Evolutionary conservation across 306 rosid species (phyloP).

Genomic region (Quercus suber): DNA sequence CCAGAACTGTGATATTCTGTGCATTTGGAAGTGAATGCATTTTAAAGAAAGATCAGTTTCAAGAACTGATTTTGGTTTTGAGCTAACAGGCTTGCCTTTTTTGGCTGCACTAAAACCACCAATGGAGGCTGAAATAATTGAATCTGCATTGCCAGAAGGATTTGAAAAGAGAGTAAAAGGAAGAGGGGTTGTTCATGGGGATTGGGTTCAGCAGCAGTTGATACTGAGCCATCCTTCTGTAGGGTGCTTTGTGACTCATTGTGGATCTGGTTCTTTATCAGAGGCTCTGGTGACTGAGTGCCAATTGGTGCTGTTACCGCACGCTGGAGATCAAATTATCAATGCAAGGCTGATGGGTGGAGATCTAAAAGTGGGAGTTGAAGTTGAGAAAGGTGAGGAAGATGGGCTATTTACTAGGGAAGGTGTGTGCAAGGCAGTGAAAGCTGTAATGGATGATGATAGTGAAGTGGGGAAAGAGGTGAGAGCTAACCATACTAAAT

Average conservation of each 20-base stretch:
- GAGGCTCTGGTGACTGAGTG: constrained; percentile 30
- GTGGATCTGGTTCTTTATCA: constrained; percentile 32
- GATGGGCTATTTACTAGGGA: constrained; percentile 30
- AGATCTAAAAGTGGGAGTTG: background rate
- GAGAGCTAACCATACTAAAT: constrained; percentile 18
- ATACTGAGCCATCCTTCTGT: constrained; percentile 37
- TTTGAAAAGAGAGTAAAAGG: background rate
- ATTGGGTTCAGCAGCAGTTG: constrained; percentile 40
- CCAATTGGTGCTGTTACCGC: constrained; percentile 34
- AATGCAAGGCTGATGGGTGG: constrained; percentile 25
- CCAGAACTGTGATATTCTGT: constrained; percentile 23
- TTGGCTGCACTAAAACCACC: constrained; percentile 35
- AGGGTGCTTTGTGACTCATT: constrained; percentile 46
- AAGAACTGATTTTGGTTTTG: constrained; percentile 31
- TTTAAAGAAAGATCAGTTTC: constrained; percentile 17
- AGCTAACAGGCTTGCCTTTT: constrained; percentile 35
- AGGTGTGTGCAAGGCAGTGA: constrained; percentile 27
- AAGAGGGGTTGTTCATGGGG: constrained; percentile 33
- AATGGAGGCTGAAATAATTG: constrained; percentile 9
- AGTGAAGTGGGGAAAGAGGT: constrained; percentile 22
- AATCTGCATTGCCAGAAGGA: constrained; percentile 32
- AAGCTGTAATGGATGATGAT: constrained; percentile 23
- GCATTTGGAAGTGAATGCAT: background rate
- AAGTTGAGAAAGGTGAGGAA: constrained; percentile 28
- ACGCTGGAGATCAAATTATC: constrained; percentile 19